Evolutionary conservation across 2,329 filamentous ascomycete genomes (phyloP), one percentile per base, ranked within the genome.

Genomic region (Diaporthe vaccinii): DNA sequence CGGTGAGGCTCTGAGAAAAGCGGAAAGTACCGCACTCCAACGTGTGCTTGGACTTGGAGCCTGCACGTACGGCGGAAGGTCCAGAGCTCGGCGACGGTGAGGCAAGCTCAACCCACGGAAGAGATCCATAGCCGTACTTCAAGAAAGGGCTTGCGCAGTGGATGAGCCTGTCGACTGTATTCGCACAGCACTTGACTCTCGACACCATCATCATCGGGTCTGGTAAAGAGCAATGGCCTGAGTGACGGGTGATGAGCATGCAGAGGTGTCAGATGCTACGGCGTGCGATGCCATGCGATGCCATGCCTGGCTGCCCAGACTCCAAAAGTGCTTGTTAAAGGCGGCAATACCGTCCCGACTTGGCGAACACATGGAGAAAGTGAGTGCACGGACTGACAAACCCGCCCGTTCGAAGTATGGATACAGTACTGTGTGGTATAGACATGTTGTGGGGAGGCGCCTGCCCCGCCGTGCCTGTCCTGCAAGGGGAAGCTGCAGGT

Each of bases 291-390:
- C 28, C 59, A 28, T 46, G 25, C 59, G 25, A 31, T 22, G 61
- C 41, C 62, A 36, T 68, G 62, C n/a, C 31, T 22, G 65, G n/a
- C 46, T 69, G 65, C 49, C 49, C 65, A 69, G 65, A 69, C 65
- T 22, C 10, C 65, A 41, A 41, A 55, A 69, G 46, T 39, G 46
- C 65, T 69, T 69, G 34, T 39, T 46, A 68, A 9, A 9, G 65
- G 46, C 46, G 65, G 65, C 65, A 53, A 51, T 4, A 41, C 22
- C n/a, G 17, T 69, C 49, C 49, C 49, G 65, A 41, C 65, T 69
- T 69, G 65, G 65, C 49, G 65, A 68, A 69, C 65, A 41, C 34
- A 69, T 53, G 65, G 49, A 4, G 65, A 39, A 61, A 31, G 20
- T 17, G 8, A 17, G 22, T 8, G n/a, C 12, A 44, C 15, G 31